These are phyloP conservation scores for Phytophthora chlamydospora DNA, from an alignment of 352 stramenopile genomes.

Conservation along the genomic window DNA sequence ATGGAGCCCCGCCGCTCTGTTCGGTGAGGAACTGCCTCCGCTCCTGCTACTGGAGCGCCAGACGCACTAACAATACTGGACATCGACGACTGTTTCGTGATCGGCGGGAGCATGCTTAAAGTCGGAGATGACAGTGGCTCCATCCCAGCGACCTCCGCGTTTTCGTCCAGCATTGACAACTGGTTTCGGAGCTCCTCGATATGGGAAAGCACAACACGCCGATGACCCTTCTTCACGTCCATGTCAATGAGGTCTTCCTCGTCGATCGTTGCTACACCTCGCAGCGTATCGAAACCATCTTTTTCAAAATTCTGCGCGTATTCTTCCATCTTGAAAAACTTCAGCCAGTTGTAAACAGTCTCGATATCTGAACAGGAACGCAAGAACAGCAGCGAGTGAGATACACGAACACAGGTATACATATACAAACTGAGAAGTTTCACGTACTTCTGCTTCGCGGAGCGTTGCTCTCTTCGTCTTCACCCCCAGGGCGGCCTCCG, in stretches of 20 bases:
- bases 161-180: slow-evolving; percentile 70
- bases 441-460: slow-evolving; percentile 58
- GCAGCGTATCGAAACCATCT: slow-evolving; percentile 87
- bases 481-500: slow-evolving; percentile 20
- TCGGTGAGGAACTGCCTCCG: slow-evolving; percentile 36
- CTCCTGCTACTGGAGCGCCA: slow-evolving; percentile 23
- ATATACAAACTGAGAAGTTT: neutral
- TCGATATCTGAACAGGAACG: slow-evolving; percentile 62
- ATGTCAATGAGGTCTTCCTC: slow-evolving; percentile 90
- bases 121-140: slow-evolving; percentile 78
- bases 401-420: neutral
- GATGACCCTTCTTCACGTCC: slow-evolving; percentile 89
- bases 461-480: slow-evolving; percentile 55
- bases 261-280: slow-evolving; percentile 85
- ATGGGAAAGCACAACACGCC: slow-evolving; percentile 82
- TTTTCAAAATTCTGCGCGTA: slow-evolving; percentile 90
- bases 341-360: slow-evolving; percentile 85
- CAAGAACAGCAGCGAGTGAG: slow-evolving; percentile 1
- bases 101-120: slow-evolving; percentile 72
- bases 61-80: slow-evolving; percentile 41
- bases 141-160: slow-evolving; percentile 50
- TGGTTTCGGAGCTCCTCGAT: slow-evolving; percentile 85
- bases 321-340: slow-evolving; percentile 88
- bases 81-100: slow-evolving; percentile 59
- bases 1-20: slow-evolving; percentile 60